These are phyloP conservation scores for Circinella minor DNA, from an alignment of 371 early-diverging fungal species.

Conservation along the genomic window DNA sequence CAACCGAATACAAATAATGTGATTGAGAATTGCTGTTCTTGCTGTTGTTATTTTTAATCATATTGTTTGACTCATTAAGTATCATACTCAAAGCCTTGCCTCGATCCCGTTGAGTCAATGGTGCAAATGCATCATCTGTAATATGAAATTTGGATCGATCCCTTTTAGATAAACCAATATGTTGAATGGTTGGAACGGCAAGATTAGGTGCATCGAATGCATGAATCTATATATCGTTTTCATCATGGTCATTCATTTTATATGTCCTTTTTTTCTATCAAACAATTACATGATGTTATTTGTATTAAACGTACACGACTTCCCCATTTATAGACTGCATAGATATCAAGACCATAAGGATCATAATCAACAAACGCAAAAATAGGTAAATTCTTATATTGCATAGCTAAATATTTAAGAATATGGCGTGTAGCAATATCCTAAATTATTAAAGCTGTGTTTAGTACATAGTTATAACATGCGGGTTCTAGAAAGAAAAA, in stretches of 20 bases:
- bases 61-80: not conserved
- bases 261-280: constrained; percentile 2
- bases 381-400: constrained; percentile 27
- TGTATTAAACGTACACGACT: constrained; percentile 27
- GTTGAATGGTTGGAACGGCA: constrained; percentile 33
- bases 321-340: constrained; percentile 56
- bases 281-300: not conserved
- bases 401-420: constrained; percentile 33
- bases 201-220: constrained; percentile 44
- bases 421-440: constrained; percentile 50
- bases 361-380: constrained; percentile 49
- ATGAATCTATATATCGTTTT: constrained; percentile 26
- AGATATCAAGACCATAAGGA: constrained; percentile 55
- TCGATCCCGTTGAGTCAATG: constrained; percentile 29
- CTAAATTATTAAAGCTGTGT: not conserved
- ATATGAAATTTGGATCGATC: constrained; percentile 34
- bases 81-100: constrained; percentile 27
- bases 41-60: not conserved
- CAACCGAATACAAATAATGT: constrained; percentile 14
- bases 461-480: too few species aligned
- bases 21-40: not conserved
- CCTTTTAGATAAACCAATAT: constrained; percentile 36
- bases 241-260: not conserved
- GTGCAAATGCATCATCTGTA: not conserved
- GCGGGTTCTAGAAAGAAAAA: too few species aligned